These are phyloP conservation scores for Neospora caninum DNA, from an alignment of 169 alveolate species.

Conservation along the genomic window DNA sequence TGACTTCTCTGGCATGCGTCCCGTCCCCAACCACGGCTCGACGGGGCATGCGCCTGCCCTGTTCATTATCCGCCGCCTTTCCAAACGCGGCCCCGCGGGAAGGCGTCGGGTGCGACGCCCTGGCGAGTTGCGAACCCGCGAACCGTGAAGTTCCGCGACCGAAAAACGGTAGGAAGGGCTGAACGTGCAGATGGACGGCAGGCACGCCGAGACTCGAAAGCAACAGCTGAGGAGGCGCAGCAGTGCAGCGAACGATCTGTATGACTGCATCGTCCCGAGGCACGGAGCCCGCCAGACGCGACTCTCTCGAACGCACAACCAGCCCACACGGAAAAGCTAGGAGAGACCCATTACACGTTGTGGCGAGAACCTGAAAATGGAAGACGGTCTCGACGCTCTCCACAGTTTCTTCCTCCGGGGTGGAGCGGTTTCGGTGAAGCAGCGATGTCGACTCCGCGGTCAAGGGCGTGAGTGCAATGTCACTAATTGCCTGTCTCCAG, in stretches of 20 bases:
- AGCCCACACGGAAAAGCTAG: background rate
- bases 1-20: background rate
- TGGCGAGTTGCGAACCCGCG: background rate
- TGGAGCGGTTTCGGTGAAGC: background rate
- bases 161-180: background rate
- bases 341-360: background rate
- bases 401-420: background rate
- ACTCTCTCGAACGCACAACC: background rate
- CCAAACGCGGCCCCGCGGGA: background rate
- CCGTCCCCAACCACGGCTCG: background rate
- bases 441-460: background rate
- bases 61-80: background rate
- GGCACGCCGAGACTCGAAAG: constrained; percentile 4
- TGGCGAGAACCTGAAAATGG: background rate
- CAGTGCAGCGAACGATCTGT: background rate
- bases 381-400: background rate
- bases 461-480: constrained; percentile 9
- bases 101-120: background rate
- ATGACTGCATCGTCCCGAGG: background rate
- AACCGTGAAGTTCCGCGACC: background rate
- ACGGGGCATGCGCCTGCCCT: background rate
- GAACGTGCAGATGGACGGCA: background rate
- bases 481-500: background rate
- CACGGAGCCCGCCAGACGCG: background rate
- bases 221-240: background rate